Base-by-base conservation (phyloP, 305 asterid genomes). In the Fraxinus latifolia region DNA sequence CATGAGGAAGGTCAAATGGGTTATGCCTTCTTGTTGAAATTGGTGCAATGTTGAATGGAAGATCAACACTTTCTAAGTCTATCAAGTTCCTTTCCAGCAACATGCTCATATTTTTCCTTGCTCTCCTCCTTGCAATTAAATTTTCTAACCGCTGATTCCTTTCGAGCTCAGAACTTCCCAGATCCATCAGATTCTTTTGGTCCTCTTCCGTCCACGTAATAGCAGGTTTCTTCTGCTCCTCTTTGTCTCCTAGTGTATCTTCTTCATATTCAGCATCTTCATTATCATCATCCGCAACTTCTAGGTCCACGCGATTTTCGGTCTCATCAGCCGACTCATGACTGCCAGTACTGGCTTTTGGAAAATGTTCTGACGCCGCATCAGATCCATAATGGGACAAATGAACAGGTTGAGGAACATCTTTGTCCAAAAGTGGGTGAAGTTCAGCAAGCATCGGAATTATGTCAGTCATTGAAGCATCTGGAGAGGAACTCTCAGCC, bases 401-500 rank as follows among this genome's bases (percentile, higher is more conserved):
- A 47, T 83, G 87, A 88, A 76, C 83, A 19, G 87, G 88, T 72
- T 79, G 94, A 65, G 91, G 93, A 65, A 84, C 83, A 44, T 91
- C 97, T 77, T 91, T 94, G 74, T 91, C 98, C 62, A 94, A 88
- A 79, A 96, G 91, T 0, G 99, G 98, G 83, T 93, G 97, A 76
- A 96, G 98, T 87, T 96, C 99, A 80, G 93, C 94, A 36, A 96
- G 96, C 96, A 96, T 91, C 6, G 99, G 98, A 80, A 91, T 89
- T 37, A 96, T 94, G 86, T 94, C 99, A 73, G 98, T 92, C 97
- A 96, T 88, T 11, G 98, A 96, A 36, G 99, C 98, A 89, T 96
- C 98, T 0, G 98, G 97, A 82, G 98, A 94, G 9, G 97, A 96
- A 82, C 98, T 94, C 90, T 93, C 98, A 4, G 97, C 98, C 34